Conservation (phyloP, 179 eudicot genomes). For the Nepenthes alata region DNA sequence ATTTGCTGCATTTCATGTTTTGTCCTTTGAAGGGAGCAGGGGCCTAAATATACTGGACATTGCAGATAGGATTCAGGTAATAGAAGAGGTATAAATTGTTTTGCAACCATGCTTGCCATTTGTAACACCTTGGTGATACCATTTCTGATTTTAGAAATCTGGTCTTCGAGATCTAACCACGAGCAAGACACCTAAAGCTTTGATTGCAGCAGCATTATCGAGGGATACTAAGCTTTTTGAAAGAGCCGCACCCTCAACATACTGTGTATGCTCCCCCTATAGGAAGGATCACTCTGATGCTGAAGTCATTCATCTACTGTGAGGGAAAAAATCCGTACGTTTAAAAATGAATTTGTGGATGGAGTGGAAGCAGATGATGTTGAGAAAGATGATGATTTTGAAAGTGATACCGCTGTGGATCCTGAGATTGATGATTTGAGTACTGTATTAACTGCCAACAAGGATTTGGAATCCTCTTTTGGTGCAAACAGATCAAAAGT, state of each 20-base stretch:
- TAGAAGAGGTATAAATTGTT: neutral
- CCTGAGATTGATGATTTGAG: slow-evolving; percentile 69
- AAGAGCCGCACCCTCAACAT: slow-evolving; percentile 91
- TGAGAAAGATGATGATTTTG: slow-evolving; percentile 80
- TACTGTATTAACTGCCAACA: slow-evolving; percentile 31
- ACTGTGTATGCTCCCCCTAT: slow-evolving; percentile 65
- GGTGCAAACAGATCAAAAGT: slow-evolving; percentile 20
- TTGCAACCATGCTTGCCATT: neutral
- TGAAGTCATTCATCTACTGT: slow-evolving; percentile 51
- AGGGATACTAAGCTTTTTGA: slow-evolving; percentile 88
- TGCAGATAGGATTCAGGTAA: slow-evolving; percentile 86
- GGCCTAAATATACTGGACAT: slow-evolving; percentile 78
- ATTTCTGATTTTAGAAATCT: slow-evolving; percentile 42
- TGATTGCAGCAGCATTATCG: slow-evolving; percentile 87
- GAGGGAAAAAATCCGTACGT: slow-evolving; percentile 54
- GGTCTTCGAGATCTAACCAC: slow-evolving; percentile 91
- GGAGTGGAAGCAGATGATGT: slow-evolving; percentile 63
- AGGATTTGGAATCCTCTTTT: slow-evolving; percentile 21
- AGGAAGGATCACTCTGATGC: slow-evolving; percentile 72
- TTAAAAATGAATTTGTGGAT: slow-evolving; percentile 45
- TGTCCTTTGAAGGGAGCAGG: slow-evolving; percentile 71
- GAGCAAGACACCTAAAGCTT: slow-evolving; percentile 95
- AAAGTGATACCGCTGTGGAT: slow-evolving; percentile 78
- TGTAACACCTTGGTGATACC: slow-evolving; percentile 7
- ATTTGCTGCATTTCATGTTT: slow-evolving; percentile 83